phyloP scores from a whole-genome alignment of 352 stramenopile genomes.

The Phytopythium oedochilum region DNA sequence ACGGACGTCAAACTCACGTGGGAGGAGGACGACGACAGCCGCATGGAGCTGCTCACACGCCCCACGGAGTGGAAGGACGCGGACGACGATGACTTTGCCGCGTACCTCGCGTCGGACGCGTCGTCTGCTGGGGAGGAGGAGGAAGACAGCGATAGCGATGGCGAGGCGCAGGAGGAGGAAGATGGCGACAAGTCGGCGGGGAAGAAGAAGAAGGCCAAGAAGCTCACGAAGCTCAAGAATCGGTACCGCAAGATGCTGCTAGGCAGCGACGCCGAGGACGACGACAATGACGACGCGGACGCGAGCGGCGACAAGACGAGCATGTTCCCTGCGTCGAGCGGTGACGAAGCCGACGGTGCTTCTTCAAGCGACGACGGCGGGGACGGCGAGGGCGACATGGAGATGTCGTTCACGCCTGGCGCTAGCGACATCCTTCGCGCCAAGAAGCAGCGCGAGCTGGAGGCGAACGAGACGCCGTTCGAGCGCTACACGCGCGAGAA shows the following conservation, averaged over 20 bases:
- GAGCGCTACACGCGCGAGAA: conserved; percentile 83
- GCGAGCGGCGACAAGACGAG: conserved; percentile 10
- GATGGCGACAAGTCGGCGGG: conserved; percentile 3
- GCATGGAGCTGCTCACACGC: conserved; percentile 83
- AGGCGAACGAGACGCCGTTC: conserved; percentile 80
- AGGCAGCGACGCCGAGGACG: conserved; percentile 65
- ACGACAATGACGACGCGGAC: conserved; percentile 36
- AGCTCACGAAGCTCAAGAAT: conserved; percentile 77
- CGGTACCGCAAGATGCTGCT: conserved; percentile 77
- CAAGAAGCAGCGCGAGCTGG: conserved; percentile 72
- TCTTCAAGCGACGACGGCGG: conserved; percentile 8
- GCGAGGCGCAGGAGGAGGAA: conserved; percentile 20
- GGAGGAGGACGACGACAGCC: conserved; percentile 92
- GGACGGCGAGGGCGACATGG: conserved; percentile 58
- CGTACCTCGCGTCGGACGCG: conserved; percentile 91
- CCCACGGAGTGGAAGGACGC: conserved; percentile 76
- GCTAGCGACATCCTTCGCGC: conserved; percentile 61
- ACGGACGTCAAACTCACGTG: conserved; percentile 95
- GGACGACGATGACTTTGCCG: conserved; percentile 91
- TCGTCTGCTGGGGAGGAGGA: conserved; percentile 52
- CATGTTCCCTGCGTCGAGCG: conserved; percentile 16
- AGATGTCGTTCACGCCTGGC: conserved; percentile 79
- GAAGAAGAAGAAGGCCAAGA: conserved; percentile 51
- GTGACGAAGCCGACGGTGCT: conserved; percentile 19
- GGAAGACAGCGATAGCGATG: conserved; percentile 33